Evolutionary conservation across 108 stramenopile species (phyloP), one percentile per base, ranked within the genome.

Genomic region (Conticribra guillardii): DNA sequence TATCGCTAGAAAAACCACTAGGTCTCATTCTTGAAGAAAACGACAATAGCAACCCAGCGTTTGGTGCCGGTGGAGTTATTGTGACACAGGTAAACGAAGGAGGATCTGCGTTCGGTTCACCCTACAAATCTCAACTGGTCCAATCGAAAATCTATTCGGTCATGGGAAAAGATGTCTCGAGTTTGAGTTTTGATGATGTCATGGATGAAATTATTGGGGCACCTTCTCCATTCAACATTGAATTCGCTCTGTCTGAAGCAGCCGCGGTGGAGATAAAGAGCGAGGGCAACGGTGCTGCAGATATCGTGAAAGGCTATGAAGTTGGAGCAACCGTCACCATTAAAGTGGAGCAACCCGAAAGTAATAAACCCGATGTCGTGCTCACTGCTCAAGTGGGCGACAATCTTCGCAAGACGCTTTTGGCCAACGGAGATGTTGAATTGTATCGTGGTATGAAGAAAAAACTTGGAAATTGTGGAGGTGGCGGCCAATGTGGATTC

Each of bases 1-100:
- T 84, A 32, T 50, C 73, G 23, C 71, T 88, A 14, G 66, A 70
- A 46, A 93, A 93, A 52, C 91, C 91, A 51, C 73, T 93, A 11
- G 91, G 91, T 15, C 72, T 93, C 30, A 81, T 93, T 32, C 75
- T 93, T 21, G 91, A 93, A 68, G 91, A 89, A 75, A 69, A 84
- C 34, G 83, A 84, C 46, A 85, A 88, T 60, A 70, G 78, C 21
- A 63, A 48, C 19, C 24, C 64, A 19, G 47, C 64, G 9, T 54
- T 9, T 19, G 23, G 28, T 9, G 32, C 81, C 21, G 69, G 31
- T 24, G 89, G 92, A 32, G 92, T 89, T n/a, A 74, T 79, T 18
- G 87, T 93, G 0, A 41, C 69, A 47, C 77, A 80, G 57, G 59
- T 93, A 1, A 75, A 81, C 17, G 87, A 89, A 28, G 86, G 67